Conservation (phyloP, 1,284 basidiomycete genomes). For the Porogramme epimiltina region DNA sequence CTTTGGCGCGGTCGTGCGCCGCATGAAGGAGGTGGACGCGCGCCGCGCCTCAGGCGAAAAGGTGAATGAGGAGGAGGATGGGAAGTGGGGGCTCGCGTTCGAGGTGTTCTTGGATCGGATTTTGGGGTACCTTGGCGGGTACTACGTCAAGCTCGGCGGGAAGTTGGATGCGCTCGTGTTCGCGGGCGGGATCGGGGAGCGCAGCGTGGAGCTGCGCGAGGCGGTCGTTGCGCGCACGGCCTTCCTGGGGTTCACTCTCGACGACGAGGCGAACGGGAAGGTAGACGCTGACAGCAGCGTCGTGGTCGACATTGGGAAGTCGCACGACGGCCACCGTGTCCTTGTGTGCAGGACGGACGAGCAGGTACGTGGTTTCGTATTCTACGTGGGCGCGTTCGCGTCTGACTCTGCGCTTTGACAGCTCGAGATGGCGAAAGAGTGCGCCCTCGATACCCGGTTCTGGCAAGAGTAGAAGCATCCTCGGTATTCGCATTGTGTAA, state of each 20-base stretch:
- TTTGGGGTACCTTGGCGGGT: conserved; percentile 70
- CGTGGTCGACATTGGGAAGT: conserved; percentile 49
- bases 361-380: conserved; percentile 28
- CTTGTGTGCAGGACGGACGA: conserved; percentile 70
- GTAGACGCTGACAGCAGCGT: conserved; percentile 44
- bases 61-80: conserved; percentile 32
- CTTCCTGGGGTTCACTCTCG: conserved; percentile 63
- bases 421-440: conserved; percentile 69
- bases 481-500: too few species aligned
- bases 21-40: conserved; percentile 27
- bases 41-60: conserved; percentile 27
- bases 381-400: background rate
- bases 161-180: conserved; percentile 81
- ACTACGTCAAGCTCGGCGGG: conserved; percentile 70
- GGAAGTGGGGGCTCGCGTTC: conserved; percentile 58
- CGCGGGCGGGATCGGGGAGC: conserved; percentile 85
- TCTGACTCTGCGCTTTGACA: conserved; percentile 29
- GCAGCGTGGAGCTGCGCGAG: conserved; percentile 58
- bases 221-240: conserved; percentile 54
- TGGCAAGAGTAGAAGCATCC: conserved; percentile 26
- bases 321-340: conserved; percentile 37
- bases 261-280: conserved; percentile 36
- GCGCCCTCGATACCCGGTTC: conserved; percentile 44
- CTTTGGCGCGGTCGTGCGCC: conserved; percentile 66
- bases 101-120: conserved; percentile 77